Evolutionary conservation across 2,329 filamentous ascomycete genomes (phyloP), one percentile per base, ranked within the genome.

Genomic region (Neophaeococcomyces mojaviensis): DNA sequence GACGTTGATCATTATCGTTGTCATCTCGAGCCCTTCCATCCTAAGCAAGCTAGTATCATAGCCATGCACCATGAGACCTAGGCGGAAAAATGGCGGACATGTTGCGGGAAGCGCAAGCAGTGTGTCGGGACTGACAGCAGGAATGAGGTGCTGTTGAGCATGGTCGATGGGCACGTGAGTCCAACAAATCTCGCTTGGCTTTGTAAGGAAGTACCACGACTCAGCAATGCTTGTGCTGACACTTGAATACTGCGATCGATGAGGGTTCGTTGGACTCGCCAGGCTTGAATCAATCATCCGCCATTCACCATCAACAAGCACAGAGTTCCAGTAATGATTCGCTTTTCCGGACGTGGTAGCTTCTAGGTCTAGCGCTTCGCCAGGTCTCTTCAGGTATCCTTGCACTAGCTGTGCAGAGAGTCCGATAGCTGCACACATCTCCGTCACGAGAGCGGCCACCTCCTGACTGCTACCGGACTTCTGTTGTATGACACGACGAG

Each of bases 271-370:
- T 10, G 90, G 89, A 52, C 84, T 89, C 3, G 92, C 88, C 39
- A 98, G 73, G 30, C 88, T 94, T 63, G 88, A 92, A 64, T 98
- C 92, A 70, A 98, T 87, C 54, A 97, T 85, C 41, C 92, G 84
- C 92, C 92, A 98, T 66, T 96, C 88, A 18, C 86, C 84, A 63
- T 98, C 92, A 7, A 96, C 82, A 30, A 96, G 70, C 15, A 97
- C 87, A 1, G 88, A 82, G 57, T 98, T 98, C 92, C 92, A 98
- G 81, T 86, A 97, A 67, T 98, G 92, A 59, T 98, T 98, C 0
- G 90, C 77, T 24, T 83, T 80, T 10, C n/a, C 19, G 10, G 36
- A 30, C n/a, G 87, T 86, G 63, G 90, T 79, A 48, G 84, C 83
- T 51, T 85, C 86, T 35, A 88, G 72, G 57, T 97, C 89, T 1